phyloP scores from a whole-genome alignment of 1,284 basidiomycete species.

The Tylopilus sp. region DNA sequence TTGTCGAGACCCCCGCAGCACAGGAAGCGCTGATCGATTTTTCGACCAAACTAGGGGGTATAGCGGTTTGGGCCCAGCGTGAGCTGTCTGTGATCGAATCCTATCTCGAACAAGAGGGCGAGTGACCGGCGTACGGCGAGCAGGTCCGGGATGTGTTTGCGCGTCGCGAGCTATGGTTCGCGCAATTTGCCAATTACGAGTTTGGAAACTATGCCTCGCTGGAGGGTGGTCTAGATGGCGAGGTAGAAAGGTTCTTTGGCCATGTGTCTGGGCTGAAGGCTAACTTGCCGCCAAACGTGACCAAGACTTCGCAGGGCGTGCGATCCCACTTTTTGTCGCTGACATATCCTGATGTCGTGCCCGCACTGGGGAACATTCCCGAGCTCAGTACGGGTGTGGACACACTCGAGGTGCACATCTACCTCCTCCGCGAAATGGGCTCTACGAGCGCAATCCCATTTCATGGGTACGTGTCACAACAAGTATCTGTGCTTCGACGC shows the following conservation, averaged over 20 bases:
- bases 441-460: conserved; percentile 60
- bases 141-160: conserved; percentile 79
- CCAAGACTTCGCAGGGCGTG: conserved; percentile 38
- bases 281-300: conserved; percentile 62
- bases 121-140: conserved; percentile 86
- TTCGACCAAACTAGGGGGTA: conserved; percentile 46
- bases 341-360: conserved; percentile 85
- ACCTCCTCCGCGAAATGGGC: conserved; percentile 66
- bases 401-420: conserved; percentile 91
- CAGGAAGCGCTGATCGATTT: conserved; percentile 71
- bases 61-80: conserved; percentile 70
- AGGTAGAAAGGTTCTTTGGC: conserved; percentile 79
- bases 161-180: conserved; percentile 85
- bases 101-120: conserved; percentile 76
- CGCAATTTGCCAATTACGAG: conserved; percentile 80
- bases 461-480: conserved; percentile 72
- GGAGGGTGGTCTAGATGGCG: conserved; percentile 17
- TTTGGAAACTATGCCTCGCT: conserved; percentile 75
- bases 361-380: conserved; percentile 67
- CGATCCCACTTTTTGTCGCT: conserved; percentile 90
- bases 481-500: conserved; percentile 79
- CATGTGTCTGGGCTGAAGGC: conserved; percentile 78
- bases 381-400: conserved; percentile 83
- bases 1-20: conserved; percentile 83
- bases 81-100: conserved; percentile 68